Percentiles rank a stretch among this genome's conserved stretches.
Conservation (phyloP, 2,329 filamentous ascomycete genomes). For the Sporothrix curviconia region DNA sequence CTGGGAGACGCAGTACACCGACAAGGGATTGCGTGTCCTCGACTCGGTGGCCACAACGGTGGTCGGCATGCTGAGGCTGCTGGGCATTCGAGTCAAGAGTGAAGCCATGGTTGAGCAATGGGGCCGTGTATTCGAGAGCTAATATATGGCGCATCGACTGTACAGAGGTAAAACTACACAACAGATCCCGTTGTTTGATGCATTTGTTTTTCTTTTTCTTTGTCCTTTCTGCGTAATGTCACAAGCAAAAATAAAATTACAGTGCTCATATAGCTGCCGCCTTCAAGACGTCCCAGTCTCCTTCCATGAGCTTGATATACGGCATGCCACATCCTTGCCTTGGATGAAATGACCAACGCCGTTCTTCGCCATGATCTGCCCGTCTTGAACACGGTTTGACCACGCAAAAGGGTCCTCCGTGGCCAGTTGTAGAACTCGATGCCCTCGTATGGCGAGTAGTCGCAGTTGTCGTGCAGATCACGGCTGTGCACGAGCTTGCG, state of each 20-base stretch:
- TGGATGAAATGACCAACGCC: constrained; percentile 43
- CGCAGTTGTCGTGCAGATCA: constrained; percentile 52
- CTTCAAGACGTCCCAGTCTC: constrained; percentile 9
- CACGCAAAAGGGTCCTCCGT: constrained; percentile 51
- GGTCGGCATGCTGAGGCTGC: constrained; percentile 31
- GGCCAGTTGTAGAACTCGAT: constrained; percentile 51
- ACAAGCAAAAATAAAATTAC: too few species aligned
- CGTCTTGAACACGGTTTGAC: constrained; percentile 48
- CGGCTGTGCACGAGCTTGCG: constrained; percentile 38
- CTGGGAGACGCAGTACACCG: constrained; percentile 32
- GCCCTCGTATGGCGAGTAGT: constrained; percentile 58
- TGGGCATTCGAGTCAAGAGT: neutral
- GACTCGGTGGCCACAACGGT: constrained; percentile 38
- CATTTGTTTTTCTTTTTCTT: neutral
- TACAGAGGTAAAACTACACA: too few species aligned
- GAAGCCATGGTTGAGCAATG: neutral
- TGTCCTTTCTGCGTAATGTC: too few species aligned
- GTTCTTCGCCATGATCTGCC: constrained; percentile 41
- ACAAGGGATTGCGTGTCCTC: constrained; percentile 27
- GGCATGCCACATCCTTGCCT: constrained; percentile 24
- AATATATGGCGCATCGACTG: too few species aligned
- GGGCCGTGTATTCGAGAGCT: neutral
- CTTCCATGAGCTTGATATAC: neutral
- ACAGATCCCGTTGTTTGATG: too few species aligned
- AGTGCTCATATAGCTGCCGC: constrained; percentile 2